Percentiles rank a stretch among this genome's conserved stretches.
phyloP scores from a whole-genome alignment of 2,329 filamentous ascomycete species.

The Zalaria sp. region DNA sequence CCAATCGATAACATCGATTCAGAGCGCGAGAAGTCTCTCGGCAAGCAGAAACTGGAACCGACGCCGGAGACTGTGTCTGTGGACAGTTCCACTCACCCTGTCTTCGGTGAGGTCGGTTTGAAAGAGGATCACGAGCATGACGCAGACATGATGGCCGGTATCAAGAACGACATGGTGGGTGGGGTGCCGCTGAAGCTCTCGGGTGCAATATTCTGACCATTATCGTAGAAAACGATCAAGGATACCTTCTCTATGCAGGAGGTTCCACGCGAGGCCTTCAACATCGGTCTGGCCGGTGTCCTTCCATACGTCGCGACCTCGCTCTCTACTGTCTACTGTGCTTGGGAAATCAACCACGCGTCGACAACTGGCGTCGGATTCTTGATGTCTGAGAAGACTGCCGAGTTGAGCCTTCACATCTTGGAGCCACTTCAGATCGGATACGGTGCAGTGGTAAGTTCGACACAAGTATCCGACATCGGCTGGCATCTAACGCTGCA shows the following conservation, averaged over 20 bases:
- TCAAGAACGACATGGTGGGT: slow-evolving; percentile 23
- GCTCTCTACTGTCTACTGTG: slow-evolving; percentile 64
- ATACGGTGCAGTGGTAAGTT: slow-evolving; percentile 68
- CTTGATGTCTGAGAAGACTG: slow-evolving; percentile 55
- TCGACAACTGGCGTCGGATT: slow-evolving; percentile 46
- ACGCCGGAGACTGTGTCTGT: slow-evolving; percentile 47
- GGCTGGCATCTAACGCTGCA: background rate
- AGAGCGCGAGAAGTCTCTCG: slow-evolving; percentile 42
- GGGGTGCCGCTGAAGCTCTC: background rate
- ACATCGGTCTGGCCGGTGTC: slow-evolving; percentile 36
- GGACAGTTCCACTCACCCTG: slow-evolving; percentile 35
- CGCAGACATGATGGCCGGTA: slow-evolving; percentile 31
- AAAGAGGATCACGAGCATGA: slow-evolving; percentile 17
- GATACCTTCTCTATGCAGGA: slow-evolving; percentile 33
- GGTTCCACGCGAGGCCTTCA: slow-evolving; percentile 34
- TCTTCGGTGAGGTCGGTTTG: slow-evolving; percentile 24
- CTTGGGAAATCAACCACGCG: slow-evolving; percentile 66
- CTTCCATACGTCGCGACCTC: slow-evolving; percentile 67
- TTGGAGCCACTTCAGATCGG: slow-evolving; percentile 82
- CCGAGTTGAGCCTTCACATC: slow-evolving; percentile 55
- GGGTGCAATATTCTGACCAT: slow-evolving; percentile 6
- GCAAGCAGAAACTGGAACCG: slow-evolving; percentile 41
- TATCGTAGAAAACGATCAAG: slow-evolving; percentile 27
- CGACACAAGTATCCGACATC: background rate
- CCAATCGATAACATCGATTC: slow-evolving; percentile 36